Conservation (phyloP, 2,329 filamentous ascomycete genomes). For the Nigrospora osmanthi region DNA sequence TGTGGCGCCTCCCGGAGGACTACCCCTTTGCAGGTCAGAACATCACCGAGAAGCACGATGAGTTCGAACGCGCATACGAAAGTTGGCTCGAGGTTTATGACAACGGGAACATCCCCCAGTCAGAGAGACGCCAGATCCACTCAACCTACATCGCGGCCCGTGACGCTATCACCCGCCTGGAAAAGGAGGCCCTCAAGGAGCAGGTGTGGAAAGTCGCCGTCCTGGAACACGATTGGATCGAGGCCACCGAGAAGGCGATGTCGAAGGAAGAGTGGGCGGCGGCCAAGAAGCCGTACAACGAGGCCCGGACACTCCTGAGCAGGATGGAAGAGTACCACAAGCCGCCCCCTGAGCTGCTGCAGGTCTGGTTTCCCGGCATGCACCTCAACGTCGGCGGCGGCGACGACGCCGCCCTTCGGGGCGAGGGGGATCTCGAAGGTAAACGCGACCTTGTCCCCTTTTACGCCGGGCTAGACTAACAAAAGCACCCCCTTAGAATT, state of each 20-base stretch:
- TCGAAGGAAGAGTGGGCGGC: background rate
- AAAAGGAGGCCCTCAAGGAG: background rate
- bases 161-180: too few relatives aligned
- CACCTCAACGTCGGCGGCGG: conserved; percentile 45
- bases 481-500: background rate
- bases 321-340: conserved; percentile 4
- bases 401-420: conserved; percentile 9
- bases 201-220: background rate
- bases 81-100: too few relatives aligned
- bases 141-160: too few relatives aligned
- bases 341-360: conserved; percentile 24
- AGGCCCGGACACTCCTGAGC: background rate
- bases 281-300: background rate
- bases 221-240: background rate
- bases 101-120: too few relatives aligned
- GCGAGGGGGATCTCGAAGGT: background rate
- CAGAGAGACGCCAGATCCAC: too few relatives aligned
- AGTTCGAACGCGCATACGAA: too few relatives aligned
- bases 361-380: conserved; percentile 47
- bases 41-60: background rate
- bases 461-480: background rate
- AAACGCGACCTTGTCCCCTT: background rate
- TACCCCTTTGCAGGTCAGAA: background rate
- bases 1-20: conserved; percentile 41
- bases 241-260: background rate